Evolutionary conservation across 305 asterid genomes (phyloP).

Genomic region (Solanum hybrid): DNA sequence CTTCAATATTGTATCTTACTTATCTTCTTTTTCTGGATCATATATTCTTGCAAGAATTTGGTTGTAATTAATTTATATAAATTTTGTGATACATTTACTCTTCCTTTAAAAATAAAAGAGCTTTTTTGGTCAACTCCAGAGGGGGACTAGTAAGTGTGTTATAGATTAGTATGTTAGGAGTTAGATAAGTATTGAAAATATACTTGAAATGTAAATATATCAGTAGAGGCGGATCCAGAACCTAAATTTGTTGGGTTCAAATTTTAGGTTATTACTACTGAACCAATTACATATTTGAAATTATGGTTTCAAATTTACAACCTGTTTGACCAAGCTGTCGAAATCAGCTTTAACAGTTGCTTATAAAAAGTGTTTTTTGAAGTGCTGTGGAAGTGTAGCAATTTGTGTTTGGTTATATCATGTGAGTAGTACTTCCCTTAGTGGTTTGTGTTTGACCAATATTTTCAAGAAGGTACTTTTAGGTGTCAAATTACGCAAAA

Average conservation of each 20-base stretch:
- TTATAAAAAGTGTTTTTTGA: background rate
- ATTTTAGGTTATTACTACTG: background rate
- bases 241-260: background rate
- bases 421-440: background rate
- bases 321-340: background rate
- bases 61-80: background rate
- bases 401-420: background rate
- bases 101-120: background rate
- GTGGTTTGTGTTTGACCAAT: background rate
- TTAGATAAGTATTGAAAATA: background rate
- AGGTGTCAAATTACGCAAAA: background rate
- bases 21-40: background rate
- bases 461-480: background rate
- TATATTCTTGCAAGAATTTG: background rate
- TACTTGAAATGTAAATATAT: background rate
- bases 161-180: background rate
- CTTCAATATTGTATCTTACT: background rate
- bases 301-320: background rate
- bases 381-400: background rate
- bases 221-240: background rate
- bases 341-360: background rate
- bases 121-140: background rate
- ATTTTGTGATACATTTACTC: background rate
- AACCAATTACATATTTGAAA: background rate
- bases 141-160: background rate